Evolutionary conservation across 495 filamentous ascomycete species (phyloP), one percentile per base, ranked within the genome.

Genomic region (Lasiosphaeria hispida): DNA sequence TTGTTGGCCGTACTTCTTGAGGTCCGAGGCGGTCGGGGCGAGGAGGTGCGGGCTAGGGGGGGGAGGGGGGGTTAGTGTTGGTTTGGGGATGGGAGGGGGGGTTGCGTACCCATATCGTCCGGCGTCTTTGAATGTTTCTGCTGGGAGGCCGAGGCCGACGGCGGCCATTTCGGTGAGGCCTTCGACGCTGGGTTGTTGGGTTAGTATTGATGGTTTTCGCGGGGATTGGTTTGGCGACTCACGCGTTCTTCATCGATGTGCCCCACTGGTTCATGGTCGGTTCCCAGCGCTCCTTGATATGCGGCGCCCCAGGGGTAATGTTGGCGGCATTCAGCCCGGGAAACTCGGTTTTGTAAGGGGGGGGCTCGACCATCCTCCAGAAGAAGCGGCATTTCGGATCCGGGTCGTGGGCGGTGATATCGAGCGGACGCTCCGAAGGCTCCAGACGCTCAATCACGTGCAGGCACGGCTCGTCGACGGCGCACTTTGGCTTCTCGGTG

Each of bases 401-500:
- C 1, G 77, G 77, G 10, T 65, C 51, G 53, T 80, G 76, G 0
- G 61, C 76, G 34, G 60, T 49, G 60, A 80, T 77, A 52, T 80
- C 78, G 11, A 80, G 69, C 7, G 78, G 78, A 10, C 78, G 65
- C 68, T 80, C 74, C 14, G 63, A 63, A 3, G 75, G 76, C 10
- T 67, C 73, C 23, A 80, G 69, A 2, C 77, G 72, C 55, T 72
- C 59, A 55, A 80, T 80, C 34, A 80, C 74, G 18, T 58, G 48
- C 55, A 80, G 71, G 52, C 78, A 80, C 40, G 78, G 76, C 71
- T 77, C 77, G 60, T 80, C 77, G 53, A 77, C 76, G 53, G 78
- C 78, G 63, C 78, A 80, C 68, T 79, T 80, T 40, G 78, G 78
- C 71, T 76, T 79, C 64, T 80, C 78, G 37, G 78, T 80, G 70